Conservation (phyloP, 345 rosid species). For the Sisymbrium irio region DNA sequence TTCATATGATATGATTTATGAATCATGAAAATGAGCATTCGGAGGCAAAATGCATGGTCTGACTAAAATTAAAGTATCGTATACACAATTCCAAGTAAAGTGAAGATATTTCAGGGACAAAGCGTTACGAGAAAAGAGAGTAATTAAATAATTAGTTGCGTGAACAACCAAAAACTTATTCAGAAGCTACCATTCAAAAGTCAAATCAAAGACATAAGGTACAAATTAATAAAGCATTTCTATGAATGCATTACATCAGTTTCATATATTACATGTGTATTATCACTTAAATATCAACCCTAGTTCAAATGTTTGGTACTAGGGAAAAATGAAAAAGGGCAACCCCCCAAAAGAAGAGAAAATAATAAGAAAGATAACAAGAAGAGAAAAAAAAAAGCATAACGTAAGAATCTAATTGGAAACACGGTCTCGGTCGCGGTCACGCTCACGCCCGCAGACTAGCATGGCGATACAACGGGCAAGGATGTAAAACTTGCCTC, state of each 20-base stretch:
- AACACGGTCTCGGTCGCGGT: neutral
- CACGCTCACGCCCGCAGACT: slow-evolving; percentile 61
- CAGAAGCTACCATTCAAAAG: neutral
- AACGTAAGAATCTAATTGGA: slow-evolving; percentile 11
- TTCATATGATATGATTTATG: neutral
- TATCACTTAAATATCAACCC: slow-evolving; percentile 14
- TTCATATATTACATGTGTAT: slow-evolving; percentile 14
- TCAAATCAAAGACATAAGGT: neutral
- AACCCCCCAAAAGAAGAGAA: neutral
- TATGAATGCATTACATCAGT: slow-evolving; percentile 19
- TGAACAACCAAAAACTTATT: slow-evolving; percentile 1
- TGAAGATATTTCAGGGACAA: slow-evolving; percentile 3
- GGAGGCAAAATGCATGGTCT: slow-evolving; percentile 1
- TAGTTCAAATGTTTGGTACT: slow-evolving; percentile 19
- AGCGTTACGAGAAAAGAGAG: neutral
- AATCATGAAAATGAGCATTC: neutral
- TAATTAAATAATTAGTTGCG: neutral
- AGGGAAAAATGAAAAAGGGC: slow-evolving; percentile 5
- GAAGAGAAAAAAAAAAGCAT: neutral
- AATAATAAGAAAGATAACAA: neutral
- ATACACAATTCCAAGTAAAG: neutral
- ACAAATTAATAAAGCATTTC: slow-evolving; percentile 16
- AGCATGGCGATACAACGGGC: slow-evolving; percentile 82
- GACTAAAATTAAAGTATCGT: neutral
- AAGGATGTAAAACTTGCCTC: slow-evolving; percentile 74